Percentiles rank a stretch among this genome's conserved stretches.
phyloP scores from a whole-genome alignment of 176 grass and related monocot species.

The Oryza brachyantha region DNA sequence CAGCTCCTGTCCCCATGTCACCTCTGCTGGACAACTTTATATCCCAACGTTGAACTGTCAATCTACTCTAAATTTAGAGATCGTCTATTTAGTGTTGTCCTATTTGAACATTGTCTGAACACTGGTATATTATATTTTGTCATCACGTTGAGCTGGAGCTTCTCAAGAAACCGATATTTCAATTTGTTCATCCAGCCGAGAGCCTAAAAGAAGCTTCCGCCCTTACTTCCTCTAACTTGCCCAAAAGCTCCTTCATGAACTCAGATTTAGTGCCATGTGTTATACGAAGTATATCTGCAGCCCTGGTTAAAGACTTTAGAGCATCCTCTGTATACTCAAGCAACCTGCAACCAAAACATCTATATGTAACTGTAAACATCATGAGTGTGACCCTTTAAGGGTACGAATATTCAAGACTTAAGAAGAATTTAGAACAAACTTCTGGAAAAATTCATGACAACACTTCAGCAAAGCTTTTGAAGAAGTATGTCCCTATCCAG shows the following conservation, averaged over 20 bases:
- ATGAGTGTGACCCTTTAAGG: conserved; percentile 2
- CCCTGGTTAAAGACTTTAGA: conserved; percentile 66
- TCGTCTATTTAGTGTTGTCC: neutral
- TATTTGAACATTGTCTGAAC: neutral
- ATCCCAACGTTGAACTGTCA: neutral
- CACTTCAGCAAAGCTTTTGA: neutral
- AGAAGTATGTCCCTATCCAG: neutral
- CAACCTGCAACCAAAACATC: conserved; percentile 41
- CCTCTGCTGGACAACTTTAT: neutral
- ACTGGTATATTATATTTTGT: neutral
- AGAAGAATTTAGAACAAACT: neutral
- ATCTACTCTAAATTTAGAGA: neutral
- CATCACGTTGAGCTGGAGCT: conserved; percentile 4
- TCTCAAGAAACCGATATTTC: conserved; percentile 12
- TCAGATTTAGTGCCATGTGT: conserved; percentile 69
- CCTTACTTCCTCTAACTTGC: conserved; percentile 68
- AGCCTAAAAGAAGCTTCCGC: conserved; percentile 72
- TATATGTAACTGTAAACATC: conserved; percentile 8
- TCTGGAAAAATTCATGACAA: neutral
- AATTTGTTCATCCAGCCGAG: conserved; percentile 22
- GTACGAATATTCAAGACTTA: neutral
- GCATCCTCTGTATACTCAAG: conserved; percentile 74
- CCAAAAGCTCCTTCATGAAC: conserved; percentile 82
- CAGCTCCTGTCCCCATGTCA: neutral
- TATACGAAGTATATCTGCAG: conserved; percentile 72